Percentiles rank a stretch among this genome's conserved stretches.
Evolutionary conservation across 2,329 filamentous ascomycete species (phyloP).

Genomic region (Fusarium coicis): DNA sequence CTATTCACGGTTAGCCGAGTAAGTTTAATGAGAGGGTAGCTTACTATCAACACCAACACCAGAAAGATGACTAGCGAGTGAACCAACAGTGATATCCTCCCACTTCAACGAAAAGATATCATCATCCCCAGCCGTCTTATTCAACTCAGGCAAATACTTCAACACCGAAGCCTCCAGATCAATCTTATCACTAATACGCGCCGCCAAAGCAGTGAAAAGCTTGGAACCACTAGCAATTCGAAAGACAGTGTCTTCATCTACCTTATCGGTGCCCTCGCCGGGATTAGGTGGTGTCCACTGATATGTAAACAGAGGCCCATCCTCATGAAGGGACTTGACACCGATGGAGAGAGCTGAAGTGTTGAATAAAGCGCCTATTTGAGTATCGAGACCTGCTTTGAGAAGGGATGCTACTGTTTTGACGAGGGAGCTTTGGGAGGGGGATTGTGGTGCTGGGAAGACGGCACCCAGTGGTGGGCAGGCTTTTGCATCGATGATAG

Average conservation of each 20-base stretch:
- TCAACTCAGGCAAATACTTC: slow-evolving; percentile 56
- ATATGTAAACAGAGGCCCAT: slow-evolving; percentile 50
- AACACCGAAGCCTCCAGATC: slow-evolving; percentile 56
- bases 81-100: slow-evolving; percentile 59
- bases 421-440: slow-evolving; percentile 47
- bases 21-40: too few species aligned
- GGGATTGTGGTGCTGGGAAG: slow-evolving; percentile 50
- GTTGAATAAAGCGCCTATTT: slow-evolving; percentile 44
- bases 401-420: slow-evolving; percentile 42
- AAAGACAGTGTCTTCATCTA: slow-evolving; percentile 50
- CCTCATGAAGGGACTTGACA: slow-evolving; percentile 56
- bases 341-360: slow-evolving; percentile 52
- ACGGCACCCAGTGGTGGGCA: slow-evolving; percentile 58
- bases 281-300: slow-evolving; percentile 53
- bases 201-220: slow-evolving; percentile 48
- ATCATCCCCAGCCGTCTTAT: slow-evolving; percentile 39
- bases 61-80: slow-evolving; percentile 58
- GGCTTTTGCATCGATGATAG: slow-evolving; percentile 45
- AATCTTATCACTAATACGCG: slow-evolving; percentile 45
- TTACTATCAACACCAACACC: slow-evolving; percentile 54
- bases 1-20: slow-evolving; percentile 39
- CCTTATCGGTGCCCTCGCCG: slow-evolving; percentile 37
- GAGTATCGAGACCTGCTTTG: slow-evolving; percentile 39
- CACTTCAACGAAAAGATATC: slow-evolving; percentile 53
- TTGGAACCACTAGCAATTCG: slow-evolving; percentile 51